Base-by-base conservation (phyloP, 371 early-diverging fungal genomes). In the Zancudomyces culisetae region DNA sequence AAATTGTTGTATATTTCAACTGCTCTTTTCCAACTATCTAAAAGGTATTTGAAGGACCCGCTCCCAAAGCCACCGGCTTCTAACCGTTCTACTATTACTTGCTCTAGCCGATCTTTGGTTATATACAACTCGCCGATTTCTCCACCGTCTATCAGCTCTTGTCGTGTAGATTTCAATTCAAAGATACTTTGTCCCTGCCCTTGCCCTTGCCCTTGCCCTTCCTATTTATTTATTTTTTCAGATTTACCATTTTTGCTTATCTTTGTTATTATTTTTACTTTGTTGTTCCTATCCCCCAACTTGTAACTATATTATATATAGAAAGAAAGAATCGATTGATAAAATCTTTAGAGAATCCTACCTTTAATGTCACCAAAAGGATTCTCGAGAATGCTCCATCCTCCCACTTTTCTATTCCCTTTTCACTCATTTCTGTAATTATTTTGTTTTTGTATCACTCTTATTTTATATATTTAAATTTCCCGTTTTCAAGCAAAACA, bases 341-440 rank as follows among this genome's bases (percentile, higher is more conserved):
- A 35, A 35, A 35, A 10, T 10, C 15, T 35, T 35, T 10, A 45
- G n/a, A 6, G n/a, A n/a, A 27, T 54, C 76, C 61, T 69, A 84
- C 88, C 55, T 81, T 68, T 49, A 92, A 66, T 2, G 86, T 84
- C n/a, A 86, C 82, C 41, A 75, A 70, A 35, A 92, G 71, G n/a
- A 92, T 72, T 51, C 74, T 78, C 18, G 83, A 79, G 18, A 86
- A 61, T 0, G 83, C 84, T 42, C 80, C 79, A 56, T 85, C 80
- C 59, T 85, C 84, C 93, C 93, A 90, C 30, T 84, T 80, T 20
- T 80, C 83, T 56, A 84, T 76, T n/a, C 76, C 65, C 57, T 77
- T 73, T 22, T 68, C 68, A 21, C 35, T n/a, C 50, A 49, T 49
- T 29, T 35, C 35, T 35, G 35, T 15, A 35, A 6, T 35, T 35